phyloP scores from a whole-genome alignment of 129 eudicot genomes.

The Cynara cardunculus region DNA sequence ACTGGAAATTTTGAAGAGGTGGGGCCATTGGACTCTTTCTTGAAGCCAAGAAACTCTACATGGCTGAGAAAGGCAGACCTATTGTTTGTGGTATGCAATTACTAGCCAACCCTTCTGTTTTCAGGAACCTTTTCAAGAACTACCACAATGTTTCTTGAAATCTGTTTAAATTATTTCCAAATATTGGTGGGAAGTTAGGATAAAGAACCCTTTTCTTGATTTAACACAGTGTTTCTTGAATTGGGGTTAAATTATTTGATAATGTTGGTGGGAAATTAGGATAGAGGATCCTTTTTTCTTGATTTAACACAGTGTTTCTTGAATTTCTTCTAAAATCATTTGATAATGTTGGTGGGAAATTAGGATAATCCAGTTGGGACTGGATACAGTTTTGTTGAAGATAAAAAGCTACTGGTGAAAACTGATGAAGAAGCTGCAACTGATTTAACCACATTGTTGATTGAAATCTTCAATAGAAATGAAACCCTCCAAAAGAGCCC shows the following conservation, averaged over 20 bases:
- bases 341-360: not conserved
- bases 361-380: slow-evolving; percentile 98
- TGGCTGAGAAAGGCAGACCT: slow-evolving; percentile 83
- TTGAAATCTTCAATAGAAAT: slow-evolving; percentile 47
- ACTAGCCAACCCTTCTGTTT: not conserved
- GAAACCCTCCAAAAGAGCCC: slow-evolving; percentile 55
- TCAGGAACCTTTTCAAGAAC: not conserved
- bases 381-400: slow-evolving; percentile 86
- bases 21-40: slow-evolving; percentile 71
- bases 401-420: slow-evolving; percentile 47
- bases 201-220: too few relatives aligned
- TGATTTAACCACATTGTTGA: slow-evolving; percentile 69
- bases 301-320: not conserved
- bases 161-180: too few relatives aligned
- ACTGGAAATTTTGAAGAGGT: slow-evolving; percentile 83
- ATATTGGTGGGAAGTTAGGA: not conserved
- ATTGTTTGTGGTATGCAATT: slow-evolving; percentile 67
- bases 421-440: slow-evolving; percentile 80
- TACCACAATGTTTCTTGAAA: not conserved
- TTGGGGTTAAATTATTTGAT: not conserved
- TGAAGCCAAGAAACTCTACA: slow-evolving; percentile 89
- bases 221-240: not conserved
- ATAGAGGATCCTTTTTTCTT: not conserved
- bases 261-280: not conserved
- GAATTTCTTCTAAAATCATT: not conserved